phyloP scores from a whole-genome alignment of 1,284 basidiomycete genomes.

The Boletus putidus region DNA sequence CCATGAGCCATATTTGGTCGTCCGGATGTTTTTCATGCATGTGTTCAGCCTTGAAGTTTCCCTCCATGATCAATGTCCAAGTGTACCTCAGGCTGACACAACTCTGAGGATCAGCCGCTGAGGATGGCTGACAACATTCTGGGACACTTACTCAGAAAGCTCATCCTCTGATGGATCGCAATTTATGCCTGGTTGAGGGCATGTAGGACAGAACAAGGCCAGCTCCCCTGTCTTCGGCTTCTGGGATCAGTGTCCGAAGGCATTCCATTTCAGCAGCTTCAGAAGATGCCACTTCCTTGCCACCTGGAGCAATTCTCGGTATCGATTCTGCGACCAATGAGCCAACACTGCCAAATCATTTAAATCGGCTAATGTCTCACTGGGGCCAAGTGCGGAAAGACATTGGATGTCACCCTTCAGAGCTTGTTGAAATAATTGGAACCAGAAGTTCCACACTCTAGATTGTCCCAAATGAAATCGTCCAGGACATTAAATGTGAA shows the following conservation, averaged over 20 bases:
- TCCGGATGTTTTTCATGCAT: neutral
- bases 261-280: conserved; percentile 10
- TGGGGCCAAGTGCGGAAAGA: conserved; percentile 23
- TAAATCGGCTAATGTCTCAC: neutral
- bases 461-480: conserved; percentile 31
- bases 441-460: conserved; percentile 32
- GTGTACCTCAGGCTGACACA: neutral
- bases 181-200: conserved; percentile 21
- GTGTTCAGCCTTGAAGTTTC: conserved; percentile 21
- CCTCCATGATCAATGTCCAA: conserved; percentile 8
- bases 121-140: too few relatives aligned
- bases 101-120: accelerated
- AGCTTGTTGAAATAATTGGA: conserved; percentile 32
- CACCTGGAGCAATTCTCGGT: conserved; percentile 12
- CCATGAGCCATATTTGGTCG: conserved; percentile 15
- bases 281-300: conserved; percentile 5
- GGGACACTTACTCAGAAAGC: neutral
- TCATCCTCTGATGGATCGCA: neutral
- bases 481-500: conserved; percentile 35
- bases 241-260: neutral
- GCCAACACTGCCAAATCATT: too few relatives aligned
- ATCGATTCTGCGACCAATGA: neutral
- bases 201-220: conserved; percentile 19
- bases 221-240: conserved; percentile 1
- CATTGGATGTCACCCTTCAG: conserved; percentile 24